Conservation (phyloP, 179 eudicot species). For the Beta macrorhiza region DNA sequence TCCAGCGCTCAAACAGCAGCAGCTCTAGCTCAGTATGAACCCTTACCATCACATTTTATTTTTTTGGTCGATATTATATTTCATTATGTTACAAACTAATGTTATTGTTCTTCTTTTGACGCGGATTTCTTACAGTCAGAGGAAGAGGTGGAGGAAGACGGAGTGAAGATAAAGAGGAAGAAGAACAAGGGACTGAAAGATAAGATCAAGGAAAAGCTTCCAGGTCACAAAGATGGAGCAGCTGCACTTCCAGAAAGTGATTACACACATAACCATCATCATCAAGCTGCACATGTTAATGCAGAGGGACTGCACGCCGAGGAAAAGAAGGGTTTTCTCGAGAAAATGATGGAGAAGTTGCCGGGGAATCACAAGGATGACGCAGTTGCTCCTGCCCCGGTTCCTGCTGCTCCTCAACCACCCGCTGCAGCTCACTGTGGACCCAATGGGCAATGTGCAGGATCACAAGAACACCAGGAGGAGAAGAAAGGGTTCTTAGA, state of each 20-base stretch:
- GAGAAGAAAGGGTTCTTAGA: constrained; percentile 53
- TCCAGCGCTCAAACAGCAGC: constrained; percentile 39
- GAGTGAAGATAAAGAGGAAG: constrained; percentile 42
- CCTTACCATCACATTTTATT: not conserved
- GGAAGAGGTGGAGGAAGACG: constrained; percentile 49
- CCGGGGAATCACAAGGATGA: constrained; percentile 48
- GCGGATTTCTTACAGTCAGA: constrained; percentile 36
- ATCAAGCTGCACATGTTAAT: constrained; percentile 10
- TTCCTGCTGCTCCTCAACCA: constrained; percentile 13
- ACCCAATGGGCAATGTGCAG: constrained; percentile 12
- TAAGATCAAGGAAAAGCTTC: constrained; percentile 29
- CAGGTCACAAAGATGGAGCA: constrained; percentile 25
- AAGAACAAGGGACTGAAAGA: constrained; percentile 48
- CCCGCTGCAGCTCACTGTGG: constrained; percentile 2
- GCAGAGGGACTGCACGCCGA: constrained; percentile 29
- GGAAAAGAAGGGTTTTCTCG: constrained; percentile 46
- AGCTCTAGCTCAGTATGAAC: constrained; percentile 53
- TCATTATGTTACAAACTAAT: not conserved
- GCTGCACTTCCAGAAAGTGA: constrained; percentile 3
- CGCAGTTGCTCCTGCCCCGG: constrained; percentile 10
- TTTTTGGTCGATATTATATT: not conserved
- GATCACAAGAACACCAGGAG: constrained; percentile 29
- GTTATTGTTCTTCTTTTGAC: not conserved
- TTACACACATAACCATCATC: constrained; percentile 1
- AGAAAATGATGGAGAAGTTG: constrained; percentile 47